Base-by-base conservation (phyloP, 2,329 filamentous ascomycete species). In the Fusarium sp. region DNA sequence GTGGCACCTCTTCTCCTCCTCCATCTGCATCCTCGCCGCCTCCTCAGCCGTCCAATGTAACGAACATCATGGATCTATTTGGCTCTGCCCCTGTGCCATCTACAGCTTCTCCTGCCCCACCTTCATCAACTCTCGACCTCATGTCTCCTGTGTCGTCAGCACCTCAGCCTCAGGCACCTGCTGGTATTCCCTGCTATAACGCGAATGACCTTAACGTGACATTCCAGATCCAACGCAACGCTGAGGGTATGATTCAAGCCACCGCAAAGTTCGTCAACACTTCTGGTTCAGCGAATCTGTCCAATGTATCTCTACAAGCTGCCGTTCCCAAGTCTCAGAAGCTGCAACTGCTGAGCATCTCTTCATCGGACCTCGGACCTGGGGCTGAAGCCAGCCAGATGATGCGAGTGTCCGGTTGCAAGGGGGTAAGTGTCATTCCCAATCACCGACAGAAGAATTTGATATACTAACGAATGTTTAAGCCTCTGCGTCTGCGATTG, bases 241-340 rank as follows among this genome's bases (percentile, higher is more conserved):
- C 92, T 7, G 93, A 94, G 78, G 91, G 91, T 50, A 90, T 90
- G 14, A 91, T 97, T 26, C 95, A 97, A 79, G 91, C 97, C 12
- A 86, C 92, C 55, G 95, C 95, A 22, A 91, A 91, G 14, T 99
- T 99, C 86, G 90, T 89, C 42, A 98, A 98, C 81, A 89, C 84
- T 0, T 92, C 91, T 20, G 86, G 87, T 65, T 90, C 92, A 35
- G 87, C 87, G 20, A 84, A 85, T 20, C 86, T 98, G 54, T 91
- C 91, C 22, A 90, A 89, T 50, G 93, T 98, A 35, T 94, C 93
- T 31, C 82, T 99, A 73, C 96, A 99, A 82, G 96, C 95, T 47
- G 96, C 96, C 2, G 96, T 99, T 60, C 96, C 96, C 14, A 99
- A 98, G 84, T 94, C 93, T 48, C 96, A 99, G 83, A 97, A 96